Evolutionary conservation across 1,284 basidiomycete genomes (phyloP).

Genomic region (Cystobasidium sp.): DNA sequence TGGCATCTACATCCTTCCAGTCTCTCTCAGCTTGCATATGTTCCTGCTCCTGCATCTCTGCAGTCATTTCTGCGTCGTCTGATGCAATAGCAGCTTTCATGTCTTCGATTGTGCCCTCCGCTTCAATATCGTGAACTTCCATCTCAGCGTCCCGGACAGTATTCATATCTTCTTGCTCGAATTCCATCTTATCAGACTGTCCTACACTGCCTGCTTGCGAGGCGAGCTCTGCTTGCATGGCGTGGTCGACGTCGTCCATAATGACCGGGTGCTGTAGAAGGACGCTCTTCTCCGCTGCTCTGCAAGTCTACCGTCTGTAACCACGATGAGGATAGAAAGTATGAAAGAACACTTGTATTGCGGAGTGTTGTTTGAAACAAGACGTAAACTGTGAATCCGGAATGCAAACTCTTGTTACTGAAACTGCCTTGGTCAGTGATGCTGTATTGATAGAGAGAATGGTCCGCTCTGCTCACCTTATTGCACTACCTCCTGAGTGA

Average conservation of each 20-base stretch:
- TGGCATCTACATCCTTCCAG: conserved; percentile 35
- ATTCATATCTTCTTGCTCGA: conserved; percentile 25
- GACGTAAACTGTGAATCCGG: too few species aligned
- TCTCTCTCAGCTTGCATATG: conserved; percentile 27
- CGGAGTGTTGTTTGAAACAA: too few species aligned
- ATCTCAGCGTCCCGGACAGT: conserved; percentile 28
- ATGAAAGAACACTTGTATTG: too few species aligned
- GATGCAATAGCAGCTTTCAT: conserved; percentile 28
- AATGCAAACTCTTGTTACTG: too few species aligned
- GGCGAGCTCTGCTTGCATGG: conserved; percentile 31
- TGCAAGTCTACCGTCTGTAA: too few species aligned
- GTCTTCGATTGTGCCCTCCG: conserved; percentile 26
- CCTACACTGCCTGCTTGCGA: conserved; percentile 30
- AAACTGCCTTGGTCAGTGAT: too few species aligned
- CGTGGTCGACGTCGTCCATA: conserved; percentile 27
- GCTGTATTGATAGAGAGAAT: too few species aligned
- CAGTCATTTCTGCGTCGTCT: conserved; percentile 38
- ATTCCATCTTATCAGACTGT: conserved; percentile 37
- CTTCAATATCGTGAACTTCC: conserved; percentile 32
- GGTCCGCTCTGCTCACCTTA: too few species aligned
- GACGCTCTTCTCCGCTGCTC: not conserved
- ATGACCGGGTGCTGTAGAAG: not conserved
- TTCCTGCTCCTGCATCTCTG: conserved; percentile 38
- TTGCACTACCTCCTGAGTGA: too few species aligned
- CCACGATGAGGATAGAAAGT: too few species aligned